A percentile compares a stretch with the other conserved stretches of the same genome.
Conservation (phyloP, 305 asterid genomes). For the Petunia hybrid region DNA sequence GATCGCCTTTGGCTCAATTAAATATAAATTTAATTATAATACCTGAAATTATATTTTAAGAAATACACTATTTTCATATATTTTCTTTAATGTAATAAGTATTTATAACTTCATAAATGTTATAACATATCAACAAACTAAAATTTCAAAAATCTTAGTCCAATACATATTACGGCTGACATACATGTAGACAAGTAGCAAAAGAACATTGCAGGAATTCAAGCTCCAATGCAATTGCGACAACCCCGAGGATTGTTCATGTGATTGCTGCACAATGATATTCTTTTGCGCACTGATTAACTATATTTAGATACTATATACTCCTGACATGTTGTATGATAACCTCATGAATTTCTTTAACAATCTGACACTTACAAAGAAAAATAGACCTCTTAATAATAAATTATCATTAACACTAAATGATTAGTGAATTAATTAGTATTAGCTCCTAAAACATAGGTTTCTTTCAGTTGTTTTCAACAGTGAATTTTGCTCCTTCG, state of each 20-base stretch:
- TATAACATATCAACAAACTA: no score
- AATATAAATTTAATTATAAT: no score
- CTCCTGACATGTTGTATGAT: background rate
- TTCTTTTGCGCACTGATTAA: slow-evolving; percentile 18
- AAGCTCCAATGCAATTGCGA: background rate
- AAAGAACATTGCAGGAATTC: slow-evolving; percentile 38
- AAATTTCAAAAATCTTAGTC: no score
- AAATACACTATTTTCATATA: no score
- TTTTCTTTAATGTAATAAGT: no score
- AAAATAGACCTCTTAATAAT: background rate
- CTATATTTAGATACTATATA: background rate
- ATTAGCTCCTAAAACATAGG: slow-evolving; percentile 2
- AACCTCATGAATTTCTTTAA: background rate
- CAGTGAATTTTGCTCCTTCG: slow-evolving; percentile 35
- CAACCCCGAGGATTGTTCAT: slow-evolving; percentile 29
- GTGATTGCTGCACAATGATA: slow-evolving; percentile 36
- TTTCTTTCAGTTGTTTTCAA: background rate
- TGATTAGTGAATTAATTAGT: background rate
- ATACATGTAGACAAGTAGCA: slow-evolving; percentile 35
- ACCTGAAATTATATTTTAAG: no score
- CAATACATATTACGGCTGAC: background rate
- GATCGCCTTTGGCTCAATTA: no score
- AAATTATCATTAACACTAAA: background rate
- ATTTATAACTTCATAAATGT: no score
- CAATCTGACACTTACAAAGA: background rate